phyloP scores from a whole-genome alignment of 164 flowering plant genomes.

The Vitis rupestris region DNA sequence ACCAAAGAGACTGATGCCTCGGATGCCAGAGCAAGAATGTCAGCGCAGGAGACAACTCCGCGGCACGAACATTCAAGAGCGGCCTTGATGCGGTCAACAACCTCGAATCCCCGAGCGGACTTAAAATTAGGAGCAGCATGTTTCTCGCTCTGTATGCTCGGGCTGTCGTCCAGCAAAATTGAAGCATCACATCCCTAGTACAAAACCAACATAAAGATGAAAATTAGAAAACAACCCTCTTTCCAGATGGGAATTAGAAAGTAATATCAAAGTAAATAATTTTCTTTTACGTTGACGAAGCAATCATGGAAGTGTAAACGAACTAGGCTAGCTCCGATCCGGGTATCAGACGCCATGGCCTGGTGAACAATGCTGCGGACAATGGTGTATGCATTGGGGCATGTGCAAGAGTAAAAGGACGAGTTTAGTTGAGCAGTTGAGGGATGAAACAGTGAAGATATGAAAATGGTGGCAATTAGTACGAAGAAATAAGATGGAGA shows the following conservation, averaged over 20 bases:
- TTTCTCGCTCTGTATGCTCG: slow-evolving; percentile 18
- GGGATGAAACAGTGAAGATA: not conserved
- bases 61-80: slow-evolving; percentile 22
- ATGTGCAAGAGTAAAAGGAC: slow-evolving; percentile 29
- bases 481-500: too few relatives aligned
- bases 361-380: slow-evolving; percentile 20
- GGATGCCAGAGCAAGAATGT: slow-evolving; percentile 26
- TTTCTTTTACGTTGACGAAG: slow-evolving; percentile 28
- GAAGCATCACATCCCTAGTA: slow-evolving; percentile 30
- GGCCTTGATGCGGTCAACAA: slow-evolving; percentile 22
- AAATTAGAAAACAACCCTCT: too few relatives aligned
- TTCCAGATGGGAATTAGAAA: too few relatives aligned
- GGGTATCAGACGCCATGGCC: slow-evolving; percentile 25
- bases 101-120: slow-evolving; percentile 18
- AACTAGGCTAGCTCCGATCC: slow-evolving; percentile 33
- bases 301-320: slow-evolving; percentile 51
- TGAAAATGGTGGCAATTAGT: not conserved
- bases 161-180: slow-evolving; percentile 15
- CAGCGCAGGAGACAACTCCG: slow-evolving; percentile 26
- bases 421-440: slow-evolving; percentile 31
- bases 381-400: slow-evolving; percentile 36
- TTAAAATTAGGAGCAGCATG: slow-evolving; percentile 18
- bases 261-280: too few relatives aligned
- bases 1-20: slow-evolving; percentile 20
- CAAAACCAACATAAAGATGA: too few relatives aligned